phyloP scores from a whole-genome alignment of 768 basidiomycete species.

The Suillus variegatus region DNA sequence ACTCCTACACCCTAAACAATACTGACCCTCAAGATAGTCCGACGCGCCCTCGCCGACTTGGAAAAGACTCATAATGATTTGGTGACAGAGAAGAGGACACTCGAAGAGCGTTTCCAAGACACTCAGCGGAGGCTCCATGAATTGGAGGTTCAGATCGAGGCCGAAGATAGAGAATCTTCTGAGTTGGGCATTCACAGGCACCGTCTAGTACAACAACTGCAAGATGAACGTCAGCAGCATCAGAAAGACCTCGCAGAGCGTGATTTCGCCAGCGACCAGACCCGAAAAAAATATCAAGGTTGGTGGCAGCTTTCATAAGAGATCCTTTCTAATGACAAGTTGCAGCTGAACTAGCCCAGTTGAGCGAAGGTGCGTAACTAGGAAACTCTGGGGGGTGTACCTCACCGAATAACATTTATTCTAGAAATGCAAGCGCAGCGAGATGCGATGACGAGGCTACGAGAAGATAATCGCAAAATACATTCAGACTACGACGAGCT shows the following conservation, averaged over 20 bases:
- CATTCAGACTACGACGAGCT: slow-evolving; percentile 77
- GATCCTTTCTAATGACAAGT: neutral
- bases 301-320: slow-evolving; percentile 13
- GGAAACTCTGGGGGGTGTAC: neutral
- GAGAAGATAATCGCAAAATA: slow-evolving; percentile 78
- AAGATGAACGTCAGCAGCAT: slow-evolving; percentile 77
- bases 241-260: slow-evolving; percentile 79
- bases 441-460: slow-evolving; percentile 71
- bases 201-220: slow-evolving; percentile 72
- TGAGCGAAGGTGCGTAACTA: slow-evolving; percentile 65
- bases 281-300: slow-evolving; percentile 88
- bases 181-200: slow-evolving; percentile 66
- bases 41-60: slow-evolving; percentile 59
- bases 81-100: slow-evolving; percentile 51
- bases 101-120: slow-evolving; percentile 47
- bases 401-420: neutral
- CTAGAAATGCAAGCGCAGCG: slow-evolving; percentile 78
- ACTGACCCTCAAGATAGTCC: slow-evolving; percentile 42
- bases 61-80: slow-evolving; percentile 59
- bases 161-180: slow-evolving; percentile 66
- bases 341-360: slow-evolving; percentile 72
- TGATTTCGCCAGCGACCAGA: slow-evolving; percentile 78
- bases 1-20: neutral
- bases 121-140: slow-evolving; percentile 57
- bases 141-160: slow-evolving; percentile 64